Conservation (phyloP, 306 rosid species). For the Parietaria judaica region DNA sequence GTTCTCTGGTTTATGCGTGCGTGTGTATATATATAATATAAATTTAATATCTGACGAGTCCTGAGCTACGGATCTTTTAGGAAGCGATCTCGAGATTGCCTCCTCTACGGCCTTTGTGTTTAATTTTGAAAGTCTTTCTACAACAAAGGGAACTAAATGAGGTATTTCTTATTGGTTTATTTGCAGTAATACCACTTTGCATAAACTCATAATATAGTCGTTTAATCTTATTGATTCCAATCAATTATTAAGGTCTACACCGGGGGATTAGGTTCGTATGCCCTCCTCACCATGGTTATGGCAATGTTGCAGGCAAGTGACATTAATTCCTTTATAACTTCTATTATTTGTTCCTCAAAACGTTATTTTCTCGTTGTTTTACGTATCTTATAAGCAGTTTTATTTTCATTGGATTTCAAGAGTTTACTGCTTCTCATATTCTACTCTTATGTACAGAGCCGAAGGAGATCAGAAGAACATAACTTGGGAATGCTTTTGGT, state of each 20-base stretch:
- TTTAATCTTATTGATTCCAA: conserved; percentile 28
- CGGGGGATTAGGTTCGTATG: conserved; percentile 95
- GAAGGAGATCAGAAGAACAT: conserved; percentile 37
- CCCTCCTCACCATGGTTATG: conserved; percentile 88
- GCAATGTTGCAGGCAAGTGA: conserved; percentile 79
- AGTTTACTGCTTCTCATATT: conserved; percentile 14
- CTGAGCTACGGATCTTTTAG: conserved; percentile 32
- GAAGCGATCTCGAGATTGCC: conserved; percentile 70
- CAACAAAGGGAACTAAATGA: conserved; percentile 96
- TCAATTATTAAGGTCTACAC: conserved; percentile 69
- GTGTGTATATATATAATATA: too few relatives aligned
- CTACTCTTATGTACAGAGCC: conserved; percentile 42
- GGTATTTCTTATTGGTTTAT: conserved; percentile 32
- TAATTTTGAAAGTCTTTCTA: conserved; percentile 84
- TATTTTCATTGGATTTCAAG: background rate
- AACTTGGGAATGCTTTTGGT: conserved; percentile 89
- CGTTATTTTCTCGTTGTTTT: background rate
- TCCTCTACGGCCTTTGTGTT: conserved; percentile 68
- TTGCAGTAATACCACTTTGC: background rate
- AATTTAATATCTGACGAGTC: background rate
- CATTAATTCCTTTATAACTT: conserved; percentile 13
- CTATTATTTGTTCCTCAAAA: background rate
- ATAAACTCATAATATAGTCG: conserved; percentile 11
- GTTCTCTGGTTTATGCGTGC: too few relatives aligned
- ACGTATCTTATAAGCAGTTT: background rate